These are phyloP conservation scores for Elsinoe arachidis DNA, from an alignment of 2,329 filamentous ascomycete species.

Conservation along the genomic window DNA sequence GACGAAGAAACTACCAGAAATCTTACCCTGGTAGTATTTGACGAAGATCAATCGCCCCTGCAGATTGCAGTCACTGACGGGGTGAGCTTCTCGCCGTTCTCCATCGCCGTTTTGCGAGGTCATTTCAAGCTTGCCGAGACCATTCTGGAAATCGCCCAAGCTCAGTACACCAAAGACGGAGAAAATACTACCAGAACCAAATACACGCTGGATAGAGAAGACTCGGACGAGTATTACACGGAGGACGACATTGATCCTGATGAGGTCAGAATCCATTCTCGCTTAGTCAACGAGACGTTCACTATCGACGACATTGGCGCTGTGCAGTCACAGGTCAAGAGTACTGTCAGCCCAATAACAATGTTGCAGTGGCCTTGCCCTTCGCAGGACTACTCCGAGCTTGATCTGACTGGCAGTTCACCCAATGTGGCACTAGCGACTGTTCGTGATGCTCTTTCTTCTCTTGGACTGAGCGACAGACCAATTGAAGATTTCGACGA, in stretches of 20 bases:
- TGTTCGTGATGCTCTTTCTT: background rate
- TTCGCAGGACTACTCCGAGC: conserved; percentile 28
- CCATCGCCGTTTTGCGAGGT: conserved; percentile 57
- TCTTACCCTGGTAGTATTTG: conserved; percentile 54
- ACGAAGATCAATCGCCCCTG: conserved; percentile 50
- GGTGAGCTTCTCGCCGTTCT: conserved; percentile 51
- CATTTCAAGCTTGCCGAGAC: conserved; percentile 55
- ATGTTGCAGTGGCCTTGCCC: conserved; percentile 40
- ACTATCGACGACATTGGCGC: conserved; percentile 71
- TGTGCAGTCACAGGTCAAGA: conserved; percentile 59
- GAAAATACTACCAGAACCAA: conserved; percentile 34
- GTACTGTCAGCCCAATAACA: conserved; percentile 46
- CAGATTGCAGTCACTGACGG: conserved; percentile 53
- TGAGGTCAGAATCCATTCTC: conserved; percentile 32
- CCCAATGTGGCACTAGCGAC: conserved; percentile 12
- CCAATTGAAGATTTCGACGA: background rate
- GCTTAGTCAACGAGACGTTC: conserved; percentile 57
- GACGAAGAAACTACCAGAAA: conserved; percentile 57
- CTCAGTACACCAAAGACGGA: conserved; percentile 56
- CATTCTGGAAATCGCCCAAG: conserved; percentile 61
- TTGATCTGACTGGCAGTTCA: background rate
- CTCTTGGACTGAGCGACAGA: background rate
- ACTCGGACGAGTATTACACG: conserved; percentile 19
- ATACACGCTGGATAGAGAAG: background rate
- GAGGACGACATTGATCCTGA: conserved; percentile 25